Percentiles rank a stretch among this genome's conserved stretches.
Conservation (phyloP, 148 eudicot species). For the Vaccinium vitisidaea region DNA sequence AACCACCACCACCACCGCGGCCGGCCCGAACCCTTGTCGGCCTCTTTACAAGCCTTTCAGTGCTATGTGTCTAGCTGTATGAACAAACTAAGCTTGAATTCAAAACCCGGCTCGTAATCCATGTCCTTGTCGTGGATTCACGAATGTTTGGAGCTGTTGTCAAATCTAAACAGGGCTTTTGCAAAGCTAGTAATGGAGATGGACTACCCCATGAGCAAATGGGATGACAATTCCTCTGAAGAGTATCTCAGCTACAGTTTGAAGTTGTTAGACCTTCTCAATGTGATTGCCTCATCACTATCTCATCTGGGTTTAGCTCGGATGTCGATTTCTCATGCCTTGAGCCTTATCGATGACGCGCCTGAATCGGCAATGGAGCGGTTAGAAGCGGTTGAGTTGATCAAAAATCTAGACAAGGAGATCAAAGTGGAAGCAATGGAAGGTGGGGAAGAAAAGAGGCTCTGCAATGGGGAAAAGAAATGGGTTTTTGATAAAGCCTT, state of each 20-base stretch:
- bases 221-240: slow-evolving; percentile 41
- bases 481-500: slow-evolving; percentile 43
- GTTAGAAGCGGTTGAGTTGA: slow-evolving; percentile 20
- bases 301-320: slow-evolving; percentile 47
- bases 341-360: slow-evolving; percentile 24
- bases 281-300: slow-evolving; percentile 39
- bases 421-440: slow-evolving; percentile 5
- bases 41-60: slow-evolving; percentile 38
- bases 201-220: slow-evolving; percentile 53
- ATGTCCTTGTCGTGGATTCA: slow-evolving; percentile 36
- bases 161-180: slow-evolving; percentile 50
- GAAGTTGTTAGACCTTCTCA: slow-evolving; percentile 46
- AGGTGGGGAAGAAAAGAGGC: slow-evolving; percentile 12
- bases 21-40: slow-evolving; percentile 20
- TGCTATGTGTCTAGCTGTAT: slow-evolving; percentile 30
- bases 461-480: slow-evolving; percentile 23
- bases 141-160: slow-evolving; percentile 37
- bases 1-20: slow-evolving; percentile 11
- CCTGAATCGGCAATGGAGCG: slow-evolving; percentile 11
- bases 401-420: slow-evolving; percentile 16
- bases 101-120: slow-evolving; percentile 25
- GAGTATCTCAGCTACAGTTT: slow-evolving; percentile 51
- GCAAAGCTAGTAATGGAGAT: slow-evolving; percentile 48
- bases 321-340: slow-evolving; percentile 40
- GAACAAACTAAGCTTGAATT: slow-evolving; percentile 22